Evolutionary conservation across 768 basidiomycete genomes (phyloP), one percentile per base, ranked within the genome.

Genomic region (Galerina marginata): DNA sequence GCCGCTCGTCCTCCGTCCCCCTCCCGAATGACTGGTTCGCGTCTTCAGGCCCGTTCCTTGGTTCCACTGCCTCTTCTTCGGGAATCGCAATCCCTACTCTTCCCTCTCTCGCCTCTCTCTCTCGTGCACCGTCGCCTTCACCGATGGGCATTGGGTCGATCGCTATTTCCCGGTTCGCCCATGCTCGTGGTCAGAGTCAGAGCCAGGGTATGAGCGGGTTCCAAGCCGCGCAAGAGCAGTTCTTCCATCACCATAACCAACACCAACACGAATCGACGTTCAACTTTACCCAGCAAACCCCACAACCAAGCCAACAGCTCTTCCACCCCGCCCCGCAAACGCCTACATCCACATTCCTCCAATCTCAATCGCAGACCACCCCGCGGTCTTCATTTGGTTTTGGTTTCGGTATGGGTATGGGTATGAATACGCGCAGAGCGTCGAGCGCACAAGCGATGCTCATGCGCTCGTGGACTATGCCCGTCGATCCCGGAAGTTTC

Each of bases 1-100:
- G 87, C 56, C 81, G 87, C 0, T 79, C 87, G 1, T 89, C 87
- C 0, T 87, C 86, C 0, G 87, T 87, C 0, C 88, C 88, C 1
- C 81, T 87, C 9, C 84, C 85, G 0, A 81, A 82, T 83, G 2
- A 81, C 80, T 62, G 75, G 77, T 49, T 20, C 20, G 20, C 20
- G 20, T 20, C 20, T 20, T 20, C 20, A 20, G 20, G 20, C 20
- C 20, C 20, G 71, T 65, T 12, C 40, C 33, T 20, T 37, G 4
- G 9, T 36, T 20, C 20, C n/a, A n/a, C n/a, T 20, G 20, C 20
- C 20, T 20, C 20, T 20, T 20, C 20, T 68, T 5, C 71, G 69
- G 73, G 74, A 3, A 84, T 85, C 45, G 68, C 81, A 0, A 65
- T 86, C 12, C 83, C 85, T 0, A 69, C 76, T 0, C 56, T 79